Conservation (phyloP, 768 basidiomycete genomes). For the Flagelloscypha sp. region DNA sequence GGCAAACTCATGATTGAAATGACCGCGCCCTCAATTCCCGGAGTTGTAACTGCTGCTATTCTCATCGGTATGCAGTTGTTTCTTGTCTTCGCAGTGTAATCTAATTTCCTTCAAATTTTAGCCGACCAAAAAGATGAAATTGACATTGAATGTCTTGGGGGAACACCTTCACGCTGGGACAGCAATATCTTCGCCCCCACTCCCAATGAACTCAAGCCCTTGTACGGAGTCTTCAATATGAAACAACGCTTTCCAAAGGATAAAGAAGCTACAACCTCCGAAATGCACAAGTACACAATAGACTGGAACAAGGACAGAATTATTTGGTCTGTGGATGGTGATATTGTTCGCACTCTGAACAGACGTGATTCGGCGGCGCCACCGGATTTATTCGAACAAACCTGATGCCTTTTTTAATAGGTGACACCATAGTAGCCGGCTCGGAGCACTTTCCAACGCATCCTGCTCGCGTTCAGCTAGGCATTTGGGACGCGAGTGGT, state of each 20-base stretch:
- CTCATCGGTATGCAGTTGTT: constrained; percentile 23
- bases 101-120: constrained; percentile 3
- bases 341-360: constrained; percentile 22
- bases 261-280: constrained; percentile 8
- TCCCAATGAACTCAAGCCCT: constrained; percentile 19
- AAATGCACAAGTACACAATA: constrained; percentile 27
- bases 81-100: background rate
- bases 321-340: constrained; percentile 32
- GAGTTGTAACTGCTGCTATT: constrained; percentile 33
- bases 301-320: constrained; percentile 31
- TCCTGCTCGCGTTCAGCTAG: constrained; percentile 29
- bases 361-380: constrained; percentile 11
- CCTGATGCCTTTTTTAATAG: constrained; percentile 11
- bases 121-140: constrained; percentile 28
- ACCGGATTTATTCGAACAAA: background rate
- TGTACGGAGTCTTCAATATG: constrained; percentile 27
- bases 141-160: constrained; percentile 35
- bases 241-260: no score
- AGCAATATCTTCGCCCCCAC: constrained; percentile 32
- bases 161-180: constrained; percentile 29
- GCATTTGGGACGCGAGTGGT: constrained; percentile 39
- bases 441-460: constrained; percentile 28
- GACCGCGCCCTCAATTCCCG: constrained; percentile 21
- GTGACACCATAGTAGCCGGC: constrained; percentile 24
- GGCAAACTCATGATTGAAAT: constrained; percentile 29